Evolutionary conservation across 2,329 filamentous ascomycete species (phyloP).

Genomic region (Ascochyta lentis): DNA sequence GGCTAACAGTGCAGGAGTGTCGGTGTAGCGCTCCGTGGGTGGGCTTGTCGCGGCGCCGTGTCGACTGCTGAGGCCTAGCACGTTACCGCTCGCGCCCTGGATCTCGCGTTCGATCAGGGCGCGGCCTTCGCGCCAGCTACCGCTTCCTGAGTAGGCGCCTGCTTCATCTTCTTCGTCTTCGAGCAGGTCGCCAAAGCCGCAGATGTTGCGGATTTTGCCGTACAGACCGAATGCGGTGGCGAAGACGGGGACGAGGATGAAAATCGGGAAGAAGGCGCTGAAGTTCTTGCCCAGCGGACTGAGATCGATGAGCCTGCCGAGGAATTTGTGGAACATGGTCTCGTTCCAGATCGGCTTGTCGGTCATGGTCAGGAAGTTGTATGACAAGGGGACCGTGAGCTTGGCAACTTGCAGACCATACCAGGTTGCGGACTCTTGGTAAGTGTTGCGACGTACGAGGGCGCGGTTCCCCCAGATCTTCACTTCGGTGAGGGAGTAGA

Average conservation of each 20-base stretch:
- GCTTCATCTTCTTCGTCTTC: constrained; percentile 71
- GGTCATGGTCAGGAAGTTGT: constrained; percentile 95
- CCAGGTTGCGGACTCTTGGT: constrained; percentile 93
- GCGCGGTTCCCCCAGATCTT: constrained; percentile 98
- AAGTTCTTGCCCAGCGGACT: constrained; percentile 84
- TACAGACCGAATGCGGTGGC: constrained; percentile 92
- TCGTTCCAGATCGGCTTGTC: constrained; percentile 73
- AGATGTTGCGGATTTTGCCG: constrained; percentile 74
- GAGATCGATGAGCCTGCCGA: constrained; percentile 82
- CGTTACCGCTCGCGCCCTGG: constrained; percentile 52
- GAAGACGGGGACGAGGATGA: constrained; percentile 83
- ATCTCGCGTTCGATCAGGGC: constrained; percentile 87
- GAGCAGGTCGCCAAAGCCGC: constrained; percentile 81
- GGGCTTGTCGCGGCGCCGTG: constrained; percentile 9
- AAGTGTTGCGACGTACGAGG: constrained; percentile 87
- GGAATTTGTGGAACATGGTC: constrained; percentile 86
- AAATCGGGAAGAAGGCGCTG: constrained; percentile 84
- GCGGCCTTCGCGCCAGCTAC: constrained; percentile 89
- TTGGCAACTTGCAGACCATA: constrained; percentile 92
- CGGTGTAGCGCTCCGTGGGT: constrained; percentile 35
- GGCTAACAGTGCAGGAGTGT: constrained; percentile 21
- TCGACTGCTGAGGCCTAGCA: constrained; percentile 39
- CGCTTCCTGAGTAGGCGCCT: constrained; percentile 71
- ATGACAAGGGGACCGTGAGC: constrained; percentile 88
- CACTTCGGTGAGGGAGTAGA: constrained; percentile 87